phyloP scores from a whole-genome alignment of 495 filamentous ascomycete species.

The Corynascus novoguineensis region DNA sequence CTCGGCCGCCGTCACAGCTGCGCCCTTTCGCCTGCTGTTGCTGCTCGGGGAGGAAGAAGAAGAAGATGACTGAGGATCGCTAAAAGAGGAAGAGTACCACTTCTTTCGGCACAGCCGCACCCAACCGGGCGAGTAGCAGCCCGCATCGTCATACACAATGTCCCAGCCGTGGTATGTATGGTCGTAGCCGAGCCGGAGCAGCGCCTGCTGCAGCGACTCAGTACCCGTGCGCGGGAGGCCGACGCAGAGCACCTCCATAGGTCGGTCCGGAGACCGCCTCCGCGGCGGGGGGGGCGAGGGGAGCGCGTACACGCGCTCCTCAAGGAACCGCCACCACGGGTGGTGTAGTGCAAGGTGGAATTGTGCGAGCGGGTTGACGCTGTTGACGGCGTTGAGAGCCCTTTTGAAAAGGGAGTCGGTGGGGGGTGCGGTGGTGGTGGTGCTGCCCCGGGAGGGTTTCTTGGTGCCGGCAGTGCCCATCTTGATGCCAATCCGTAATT shows the following conservation, averaged over 20 bases:
- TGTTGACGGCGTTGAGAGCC: neutral
- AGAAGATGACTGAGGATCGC: too few species aligned
- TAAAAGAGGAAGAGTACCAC: slow-evolving; percentile 12
- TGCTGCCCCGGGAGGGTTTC: too few species aligned
- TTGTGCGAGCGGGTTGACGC: neutral
- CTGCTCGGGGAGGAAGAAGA: too few species aligned
- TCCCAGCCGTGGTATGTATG: slow-evolving; percentile 65
- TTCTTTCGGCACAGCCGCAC: slow-evolving; percentile 24
- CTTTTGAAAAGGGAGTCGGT: neutral
- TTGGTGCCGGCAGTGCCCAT: neutral
- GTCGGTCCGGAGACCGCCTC: slow-evolving; percentile 50
- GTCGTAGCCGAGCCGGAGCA: slow-evolving; percentile 55
- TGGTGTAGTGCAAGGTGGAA: slow-evolving; percentile 15
- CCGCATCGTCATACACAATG: slow-evolving; percentile 56
- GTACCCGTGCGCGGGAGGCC: slow-evolving; percentile 60
- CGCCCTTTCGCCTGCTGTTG: neutral
- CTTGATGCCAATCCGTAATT: too few species aligned
- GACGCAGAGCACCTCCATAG: slow-evolving; percentile 60
- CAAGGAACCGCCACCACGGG: slow-evolving; percentile 26
- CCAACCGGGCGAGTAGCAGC: slow-evolving; percentile 53
- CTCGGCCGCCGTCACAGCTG: slow-evolving; percentile 44
- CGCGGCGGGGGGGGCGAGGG: neutral
- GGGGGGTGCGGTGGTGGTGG: neutral
- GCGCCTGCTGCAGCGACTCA: slow-evolving; percentile 56
- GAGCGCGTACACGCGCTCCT: slow-evolving; percentile 20